Evolutionary conservation across 108 stramenopile species (phyloP), one percentile per base, ranked within the genome.

Genomic region (Skeletonema marinoi): DNA sequence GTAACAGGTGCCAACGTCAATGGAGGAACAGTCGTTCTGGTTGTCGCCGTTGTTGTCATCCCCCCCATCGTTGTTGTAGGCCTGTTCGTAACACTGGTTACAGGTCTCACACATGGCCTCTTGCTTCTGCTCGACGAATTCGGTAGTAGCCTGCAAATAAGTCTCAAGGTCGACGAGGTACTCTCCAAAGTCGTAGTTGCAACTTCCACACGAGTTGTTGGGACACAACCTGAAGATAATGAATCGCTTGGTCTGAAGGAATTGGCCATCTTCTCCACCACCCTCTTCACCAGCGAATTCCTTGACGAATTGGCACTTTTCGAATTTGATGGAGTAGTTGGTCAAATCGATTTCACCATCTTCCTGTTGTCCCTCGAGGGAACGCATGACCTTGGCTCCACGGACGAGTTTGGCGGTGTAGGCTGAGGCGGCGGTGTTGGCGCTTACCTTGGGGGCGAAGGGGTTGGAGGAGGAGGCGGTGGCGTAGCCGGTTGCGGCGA

Each of bases 291-390:
- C 90, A 56, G 76, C 73, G 71, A 85, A 93, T 29, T 89, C 66
- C 81, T 92, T 93, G 75, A 95, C 88, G 75, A 95, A 93, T 68
- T 95, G 94, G 67, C 94, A 95, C 82, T 92, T 81, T 60, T 92
- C 79, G 83, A 93, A 95, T 70, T 90, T 90, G 77, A 95, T 66
- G 44, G 89, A 88, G 87, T 92, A 95, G 32, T 69, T 41, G 54
- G 89, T 84, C 60, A 95, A 88, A 66, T 95, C 92, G 58, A 89
- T 83, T 6, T 86, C 78, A 56, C 77, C 85, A 3, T 86, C 66
- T 12, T 78, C 81, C 10, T 83, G 74, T n/a, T 77, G 62, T n/a
- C 88, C 77, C 59, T 88, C 89, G 60, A 92, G 88, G 13, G 46
- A 59, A 87, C 93, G 93, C 60, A 85, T 39, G 48, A 85, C 44